These are phyloP conservation scores for Gossypium raimondii DNA, from an alignment of 345 rosid species.

Conservation along the genomic window DNA sequence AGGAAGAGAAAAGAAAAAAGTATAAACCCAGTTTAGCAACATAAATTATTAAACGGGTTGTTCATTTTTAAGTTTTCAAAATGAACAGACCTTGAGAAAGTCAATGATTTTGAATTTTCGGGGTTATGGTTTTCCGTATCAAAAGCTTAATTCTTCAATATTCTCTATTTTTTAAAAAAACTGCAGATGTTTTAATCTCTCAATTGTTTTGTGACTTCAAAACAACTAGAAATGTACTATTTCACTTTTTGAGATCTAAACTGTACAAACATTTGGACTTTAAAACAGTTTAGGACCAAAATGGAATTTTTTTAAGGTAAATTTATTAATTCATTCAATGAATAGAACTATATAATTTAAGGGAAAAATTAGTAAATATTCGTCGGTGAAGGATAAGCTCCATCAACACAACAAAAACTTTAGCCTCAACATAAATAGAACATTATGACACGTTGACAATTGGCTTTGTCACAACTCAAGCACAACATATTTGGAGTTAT, in stretches of 20 bases:
- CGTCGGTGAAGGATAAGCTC: too few species aligned
- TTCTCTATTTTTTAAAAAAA: not conserved
- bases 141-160: not conserved
- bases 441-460: too few species aligned
- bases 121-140: not conserved
- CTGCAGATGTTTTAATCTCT: too few species aligned
- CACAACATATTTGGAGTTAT: too few species aligned
- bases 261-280: not conserved
- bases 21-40: not conserved
- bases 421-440: too few species aligned
- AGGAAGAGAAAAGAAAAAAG: not conserved
- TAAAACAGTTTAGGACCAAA: not conserved
- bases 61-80: not conserved
- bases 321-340: too few species aligned
- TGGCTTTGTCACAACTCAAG: too few species aligned
- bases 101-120: not conserved
- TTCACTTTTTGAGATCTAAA: conserved; percentile 23
- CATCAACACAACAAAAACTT: too few species aligned
- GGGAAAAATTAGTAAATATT: too few species aligned
- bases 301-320: too few species aligned
- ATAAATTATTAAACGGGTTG: not conserved
- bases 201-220: not conserved
- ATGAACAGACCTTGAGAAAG: not conserved
- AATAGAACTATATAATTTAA: too few species aligned
- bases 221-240: not conserved